Evolutionary conservation across 73 alveolate genomes (phyloP).

Genomic region (Symbiodinium natans): DNA sequence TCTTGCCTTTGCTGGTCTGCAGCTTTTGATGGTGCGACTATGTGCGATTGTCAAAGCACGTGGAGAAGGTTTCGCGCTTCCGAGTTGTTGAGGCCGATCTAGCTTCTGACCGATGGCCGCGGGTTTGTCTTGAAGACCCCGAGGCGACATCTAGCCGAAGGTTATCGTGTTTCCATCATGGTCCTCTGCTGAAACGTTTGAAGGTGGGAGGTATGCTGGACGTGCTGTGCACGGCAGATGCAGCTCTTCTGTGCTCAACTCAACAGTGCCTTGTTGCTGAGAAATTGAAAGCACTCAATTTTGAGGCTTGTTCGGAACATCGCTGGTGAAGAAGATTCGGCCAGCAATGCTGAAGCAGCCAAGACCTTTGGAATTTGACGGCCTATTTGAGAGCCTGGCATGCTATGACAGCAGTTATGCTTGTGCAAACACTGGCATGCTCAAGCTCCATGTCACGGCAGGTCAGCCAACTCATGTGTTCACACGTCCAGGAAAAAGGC

Average conservation of each 20-base stretch:
- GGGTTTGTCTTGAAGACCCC: constrained; percentile 12
- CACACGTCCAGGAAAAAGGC: no score
- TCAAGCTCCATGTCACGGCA: no score
- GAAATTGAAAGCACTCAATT: no score
- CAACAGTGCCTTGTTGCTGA: not conserved
- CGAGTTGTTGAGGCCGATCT: constrained; percentile 20
- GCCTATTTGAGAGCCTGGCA: no score
- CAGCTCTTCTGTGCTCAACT: not conserved
- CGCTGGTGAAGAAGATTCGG: not conserved
- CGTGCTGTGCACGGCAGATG: not conserved
- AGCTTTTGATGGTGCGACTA: not conserved
- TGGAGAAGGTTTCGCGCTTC: no score
- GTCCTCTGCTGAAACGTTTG: no score
- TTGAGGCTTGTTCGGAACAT: not conserved
- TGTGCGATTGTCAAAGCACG: not conserved
- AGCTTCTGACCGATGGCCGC: constrained; percentile 81
- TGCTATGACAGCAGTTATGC: no score
- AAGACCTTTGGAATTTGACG: not conserved
- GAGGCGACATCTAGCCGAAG: no score
- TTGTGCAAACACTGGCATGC: no score
- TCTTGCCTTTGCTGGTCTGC: constrained; percentile 34
- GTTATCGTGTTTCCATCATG: no score
- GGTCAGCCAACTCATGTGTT: no score
- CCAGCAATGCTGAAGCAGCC: not conserved
- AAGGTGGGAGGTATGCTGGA: not conserved